These are phyloP conservation scores for Teratosphaeria viscida DNA, from an alignment of 2,329 filamentous ascomycete genomes.

Conservation along the genomic window DNA sequence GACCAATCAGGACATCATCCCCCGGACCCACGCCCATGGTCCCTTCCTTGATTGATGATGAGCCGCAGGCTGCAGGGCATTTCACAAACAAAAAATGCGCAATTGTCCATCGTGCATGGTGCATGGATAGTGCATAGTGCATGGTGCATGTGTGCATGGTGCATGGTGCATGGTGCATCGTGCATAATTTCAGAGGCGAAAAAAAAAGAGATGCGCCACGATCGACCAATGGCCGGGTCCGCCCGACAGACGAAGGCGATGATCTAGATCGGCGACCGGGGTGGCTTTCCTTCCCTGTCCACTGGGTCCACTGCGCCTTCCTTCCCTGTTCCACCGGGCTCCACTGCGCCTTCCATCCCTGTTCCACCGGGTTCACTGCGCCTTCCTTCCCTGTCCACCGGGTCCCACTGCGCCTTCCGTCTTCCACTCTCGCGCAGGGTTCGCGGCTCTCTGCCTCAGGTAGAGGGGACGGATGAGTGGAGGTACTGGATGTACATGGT, in stretches of 20 bases:
- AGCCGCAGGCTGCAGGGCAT: too few relatives aligned
- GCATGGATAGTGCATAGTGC: too few relatives aligned
- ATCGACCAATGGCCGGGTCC: not conserved
- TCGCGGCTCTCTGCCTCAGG: not conserved
- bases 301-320: not conserved
- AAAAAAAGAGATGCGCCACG: not conserved
- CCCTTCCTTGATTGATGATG: too few relatives aligned
- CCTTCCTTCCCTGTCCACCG: not conserved
- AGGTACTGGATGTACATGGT: too few relatives aligned
- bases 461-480: not conserved
- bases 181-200: not conserved
- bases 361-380: too few relatives aligned
- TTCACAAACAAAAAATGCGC: too few relatives aligned
- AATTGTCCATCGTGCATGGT: too few relatives aligned
- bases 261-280: not conserved
- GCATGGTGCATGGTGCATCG: too few relatives aligned
- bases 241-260: not conserved
- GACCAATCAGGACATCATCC: not conserved
- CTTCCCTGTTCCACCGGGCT: not conserved
- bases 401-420: too few relatives aligned
- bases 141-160: too few relatives aligned
- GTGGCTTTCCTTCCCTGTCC: not conserved
- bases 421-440: not conserved
- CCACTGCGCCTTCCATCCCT: too few relatives aligned
- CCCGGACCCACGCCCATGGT: not conserved